These are phyloP conservation scores for barley (Hordeum vulgare) DNA, from an alignment of 176 grass and related monocot genomes.

Conservation along the genomic window MorexV3_pseudomolecules_assembly NC_058521.1:489479104-489479603, in stretches of 20 bases:
- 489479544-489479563: slow-evolving; percentile 7
- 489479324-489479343: slow-evolving; percentile 13
- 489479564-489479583: slow-evolving; percentile 10
- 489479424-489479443: slow-evolving; percentile 88
- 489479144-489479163: slow-evolving; percentile 8
- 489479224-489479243: slow-evolving; percentile 30
- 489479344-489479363: slow-evolving; percentile 40
- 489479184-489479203: slow-evolving; percentile 33
- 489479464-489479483: slow-evolving; percentile 93
- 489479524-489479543: slow-evolving; percentile 4
- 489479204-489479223: slow-evolving; percentile 26
- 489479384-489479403: slow-evolving; percentile 95
- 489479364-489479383: slow-evolving; percentile 72
- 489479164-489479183: slow-evolving; percentile 54
- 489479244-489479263: slow-evolving; percentile 18
- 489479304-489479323: slow-evolving; percentile 23
- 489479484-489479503: slow-evolving; percentile 76
- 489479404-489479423: slow-evolving; percentile 83
- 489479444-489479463: slow-evolving; percentile 71
- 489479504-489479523: not conserved
- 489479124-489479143: not conserved
- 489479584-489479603: slow-evolving; percentile 52
- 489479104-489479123: slow-evolving; percentile 16
- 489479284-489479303: not conserved
- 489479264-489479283: not conserved